phyloP scores from a whole-genome alignment of 2,329 filamentous ascomycete genomes.

The Elsinoe batatas region DNA sequence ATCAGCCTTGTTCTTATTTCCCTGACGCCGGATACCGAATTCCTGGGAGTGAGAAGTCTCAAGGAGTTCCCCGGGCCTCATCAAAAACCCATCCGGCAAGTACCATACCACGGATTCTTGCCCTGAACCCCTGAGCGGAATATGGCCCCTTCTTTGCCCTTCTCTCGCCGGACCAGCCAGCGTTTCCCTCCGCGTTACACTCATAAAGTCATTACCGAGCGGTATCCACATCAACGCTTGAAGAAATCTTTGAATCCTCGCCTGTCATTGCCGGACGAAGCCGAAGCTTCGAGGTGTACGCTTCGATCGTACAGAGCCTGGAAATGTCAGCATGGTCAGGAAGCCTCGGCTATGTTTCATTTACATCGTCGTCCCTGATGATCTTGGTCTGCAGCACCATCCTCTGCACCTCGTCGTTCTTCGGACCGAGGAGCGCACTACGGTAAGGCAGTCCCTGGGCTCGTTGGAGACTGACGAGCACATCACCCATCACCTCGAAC shows the following conservation, averaged over 20 bases:
- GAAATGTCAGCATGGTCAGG: background rate
- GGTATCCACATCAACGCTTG: conserved; percentile 13
- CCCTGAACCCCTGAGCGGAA: background rate
- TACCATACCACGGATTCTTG: too few relatives aligned
- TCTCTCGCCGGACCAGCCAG: background rate
- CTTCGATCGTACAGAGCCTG: conserved; percentile 17
- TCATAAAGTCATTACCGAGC: conserved; percentile 6
- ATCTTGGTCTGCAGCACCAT: conserved; percentile 75
- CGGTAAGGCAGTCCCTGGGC: conserved; percentile 75
- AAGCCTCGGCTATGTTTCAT: conserved; percentile 44
- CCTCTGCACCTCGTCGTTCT: conserved; percentile 60
- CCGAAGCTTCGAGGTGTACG: conserved; percentile 10
- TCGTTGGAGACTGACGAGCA: conserved; percentile 80
- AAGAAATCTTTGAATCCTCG: conserved; percentile 15
- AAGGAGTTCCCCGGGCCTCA: too few relatives aligned
- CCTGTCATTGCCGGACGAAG: conserved; percentile 9
- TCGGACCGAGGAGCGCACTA: conserved; percentile 28
- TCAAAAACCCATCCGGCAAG: too few relatives aligned
- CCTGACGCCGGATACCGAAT: too few relatives aligned
- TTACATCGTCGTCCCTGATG: conserved; percentile 77
- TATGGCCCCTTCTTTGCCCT: background rate
- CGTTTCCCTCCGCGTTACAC: background rate
- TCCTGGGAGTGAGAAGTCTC: too few relatives aligned
- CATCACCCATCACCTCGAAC: conserved; percentile 90
- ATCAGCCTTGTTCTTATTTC: too few relatives aligned